Evolutionary conservation across 169 alveolate species (phyloP).

Genomic region (Cryptosporidium ubiquitum): DNA sequence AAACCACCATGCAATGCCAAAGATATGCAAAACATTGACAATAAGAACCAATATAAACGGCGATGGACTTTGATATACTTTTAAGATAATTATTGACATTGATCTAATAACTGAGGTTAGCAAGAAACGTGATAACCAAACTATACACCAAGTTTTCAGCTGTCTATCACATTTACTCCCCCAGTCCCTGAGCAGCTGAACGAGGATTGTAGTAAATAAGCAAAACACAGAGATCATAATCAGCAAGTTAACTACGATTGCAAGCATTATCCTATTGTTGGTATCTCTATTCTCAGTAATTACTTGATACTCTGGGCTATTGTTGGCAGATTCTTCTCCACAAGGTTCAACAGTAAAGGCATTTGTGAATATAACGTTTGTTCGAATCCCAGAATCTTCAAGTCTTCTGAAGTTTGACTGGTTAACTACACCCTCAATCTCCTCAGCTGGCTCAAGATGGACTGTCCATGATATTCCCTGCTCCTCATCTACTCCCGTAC

Average conservation of each 20-base stretch:
- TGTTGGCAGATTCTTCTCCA: not conserved
- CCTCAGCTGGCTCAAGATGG: slow-evolving; percentile 52
- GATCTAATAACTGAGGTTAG: slow-evolving; percentile 48
- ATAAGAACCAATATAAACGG: slow-evolving; percentile 18
- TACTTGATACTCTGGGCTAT: slow-evolving; percentile 20
- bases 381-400: slow-evolving; percentile 10
- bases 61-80: slow-evolving; percentile 13
- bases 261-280: slow-evolving; percentile 15
- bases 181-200: slow-evolving; percentile 30
- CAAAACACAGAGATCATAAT: slow-evolving; percentile 7
- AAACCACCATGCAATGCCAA: slow-evolving; percentile 72
- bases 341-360: not conserved
- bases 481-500: slow-evolving; percentile 61
- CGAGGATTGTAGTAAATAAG: slow-evolving; percentile 15
- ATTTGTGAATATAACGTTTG: slow-evolving; percentile 7
- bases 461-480: slow-evolving; percentile 53
- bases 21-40: slow-evolving; percentile 18
- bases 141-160: slow-evolving; percentile 69
- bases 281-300: slow-evolving; percentile 17
- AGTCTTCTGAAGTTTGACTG: slow-evolving; percentile 37
- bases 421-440: not conserved
- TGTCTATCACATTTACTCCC: slow-evolving; percentile 24
- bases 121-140: slow-evolving; percentile 62
- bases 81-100: slow-evolving; percentile 1
- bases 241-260: slow-evolving; percentile 6